phyloP scores from a whole-genome alignment of 208 protist species.

The Blastocrithidia nonstop region DNA sequence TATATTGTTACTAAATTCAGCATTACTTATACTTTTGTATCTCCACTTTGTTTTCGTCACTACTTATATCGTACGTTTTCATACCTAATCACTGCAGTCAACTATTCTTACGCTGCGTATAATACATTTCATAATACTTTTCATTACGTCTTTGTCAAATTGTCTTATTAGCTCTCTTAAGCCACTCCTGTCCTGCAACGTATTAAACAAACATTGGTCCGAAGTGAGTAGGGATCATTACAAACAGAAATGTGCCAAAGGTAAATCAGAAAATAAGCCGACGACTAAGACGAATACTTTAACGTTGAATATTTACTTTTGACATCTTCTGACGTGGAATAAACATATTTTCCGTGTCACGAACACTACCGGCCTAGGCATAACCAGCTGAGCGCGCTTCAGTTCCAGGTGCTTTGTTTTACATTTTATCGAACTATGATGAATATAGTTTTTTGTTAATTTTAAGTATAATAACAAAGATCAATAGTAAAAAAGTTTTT shows the following conservation, averaged over 20 bases:
- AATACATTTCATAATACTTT: slow-evolving; percentile 70
- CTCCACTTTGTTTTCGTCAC: slow-evolving; percentile 55
- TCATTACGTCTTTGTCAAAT: slow-evolving; percentile 78
- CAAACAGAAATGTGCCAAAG: slow-evolving; percentile 17
- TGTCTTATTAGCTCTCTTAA: slow-evolving; percentile 45
- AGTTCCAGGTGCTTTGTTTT: slow-evolving; percentile 71
- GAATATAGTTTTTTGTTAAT: background rate
- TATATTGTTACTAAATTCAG: background rate
- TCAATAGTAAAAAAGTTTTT: background rate
- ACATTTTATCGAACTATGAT: slow-evolving; percentile 22
- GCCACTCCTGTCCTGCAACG: slow-evolving; percentile 53
- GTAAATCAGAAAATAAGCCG: slow-evolving; percentile 37
- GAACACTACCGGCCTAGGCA: slow-evolving; percentile 14
- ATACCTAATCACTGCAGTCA: slow-evolving; percentile 71
- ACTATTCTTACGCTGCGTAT: slow-evolving; percentile 79
- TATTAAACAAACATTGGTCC: slow-evolving; percentile 65
- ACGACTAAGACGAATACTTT: slow-evolving; percentile 38
- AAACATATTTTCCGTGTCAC: slow-evolving; percentile 64
- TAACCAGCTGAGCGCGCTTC: slow-evolving; percentile 43
- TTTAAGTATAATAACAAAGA: background rate
- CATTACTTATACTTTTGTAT: slow-evolving; percentile 62
- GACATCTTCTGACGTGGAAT: slow-evolving; percentile 25
- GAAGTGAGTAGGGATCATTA: slow-evolving; percentile 38
- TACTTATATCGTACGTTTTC: slow-evolving; percentile 78
- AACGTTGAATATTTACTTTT: slow-evolving; percentile 56